Percentiles rank a stretch among this genome's conserved stretches.
Evolutionary conservation across 257 asterid genomes (phyloP).

Genomic region (Dorcoceras hygrometricum): DNA sequence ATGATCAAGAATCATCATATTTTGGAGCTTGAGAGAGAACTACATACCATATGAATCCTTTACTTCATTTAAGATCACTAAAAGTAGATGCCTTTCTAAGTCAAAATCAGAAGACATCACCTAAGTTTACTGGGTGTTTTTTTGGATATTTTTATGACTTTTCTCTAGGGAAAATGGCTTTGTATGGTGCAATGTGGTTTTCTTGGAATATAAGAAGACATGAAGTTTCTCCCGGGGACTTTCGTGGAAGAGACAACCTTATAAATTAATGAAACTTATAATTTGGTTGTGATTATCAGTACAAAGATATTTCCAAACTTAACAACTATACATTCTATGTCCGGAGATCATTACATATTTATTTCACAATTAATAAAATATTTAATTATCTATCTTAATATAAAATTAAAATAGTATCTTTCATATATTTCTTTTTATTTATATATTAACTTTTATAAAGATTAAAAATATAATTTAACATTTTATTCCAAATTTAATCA

Average conservation of each 20-base stretch:
- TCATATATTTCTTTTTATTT: too few relatives aligned
- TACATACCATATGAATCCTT: neutral
- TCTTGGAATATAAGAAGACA: neutral
- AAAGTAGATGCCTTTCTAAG: neutral
- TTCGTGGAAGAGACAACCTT: neutral
- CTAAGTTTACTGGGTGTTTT: neutral
- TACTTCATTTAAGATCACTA: neutral
- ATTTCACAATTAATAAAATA: too few relatives aligned
- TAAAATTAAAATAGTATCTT: too few relatives aligned
- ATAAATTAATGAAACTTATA: too few relatives aligned
- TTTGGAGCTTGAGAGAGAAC: slow-evolving; percentile 18
- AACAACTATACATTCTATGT: too few relatives aligned
- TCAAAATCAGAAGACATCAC: neutral
- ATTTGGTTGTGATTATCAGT: too few relatives aligned
- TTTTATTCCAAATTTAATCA: too few relatives aligned
- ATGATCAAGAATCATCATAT: slow-evolving; percentile 25
- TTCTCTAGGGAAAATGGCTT: neutral
- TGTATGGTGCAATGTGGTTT: neutral
- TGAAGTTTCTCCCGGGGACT: neutral
- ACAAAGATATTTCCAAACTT: too few relatives aligned
- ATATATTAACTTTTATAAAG: too few relatives aligned
- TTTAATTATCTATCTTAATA: too few relatives aligned
- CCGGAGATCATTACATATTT: too few relatives aligned
- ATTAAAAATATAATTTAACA: too few relatives aligned
- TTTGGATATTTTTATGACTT: neutral